These are phyloP conservation scores for Parasarocladium wereldwijsianum DNA, from an alignment of 2,329 filamentous ascomycete species.

Conservation along the genomic window DNA sequence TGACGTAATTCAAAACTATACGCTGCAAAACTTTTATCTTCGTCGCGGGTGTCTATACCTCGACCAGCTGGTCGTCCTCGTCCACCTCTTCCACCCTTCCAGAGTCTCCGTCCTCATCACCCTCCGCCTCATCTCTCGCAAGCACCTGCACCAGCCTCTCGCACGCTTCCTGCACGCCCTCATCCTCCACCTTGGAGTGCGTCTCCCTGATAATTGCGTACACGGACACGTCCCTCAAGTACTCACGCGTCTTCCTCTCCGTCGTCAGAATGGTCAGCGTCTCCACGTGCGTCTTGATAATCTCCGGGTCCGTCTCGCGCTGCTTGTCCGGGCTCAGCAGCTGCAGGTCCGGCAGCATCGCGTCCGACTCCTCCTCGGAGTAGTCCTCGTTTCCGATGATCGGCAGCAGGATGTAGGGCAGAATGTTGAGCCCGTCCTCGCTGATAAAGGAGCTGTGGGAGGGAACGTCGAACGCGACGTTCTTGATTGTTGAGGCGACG, in stretches of 20 bases:
- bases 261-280: slow-evolving; percentile 73
- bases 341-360: slow-evolving; percentile 83
- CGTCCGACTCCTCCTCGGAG: slow-evolving; percentile 68
- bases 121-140: slow-evolving; percentile 58
- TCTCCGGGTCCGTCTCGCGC: slow-evolving; percentile 60
- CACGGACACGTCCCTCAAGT: slow-evolving; percentile 61
- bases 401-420: slow-evolving; percentile 80
- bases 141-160: slow-evolving; percentile 83
- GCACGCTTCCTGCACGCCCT: slow-evolving; percentile 68
- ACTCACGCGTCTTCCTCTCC: slow-evolving; percentile 58
- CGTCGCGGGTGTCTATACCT: slow-evolving; percentile 24
- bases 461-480: slow-evolving; percentile 69
- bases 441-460: slow-evolving; percentile 58
- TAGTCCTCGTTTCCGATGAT: slow-evolving; percentile 84
- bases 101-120: slow-evolving; percentile 14
- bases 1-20: not conserved
- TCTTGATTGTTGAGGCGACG: slow-evolving; percentile 95
- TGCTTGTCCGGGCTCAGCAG: slow-evolving; percentile 80
- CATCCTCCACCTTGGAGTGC: slow-evolving; percentile 63
- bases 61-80: slow-evolving; percentile 39
- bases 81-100: slow-evolving; percentile 25
- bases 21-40: slow-evolving; percentile 3
- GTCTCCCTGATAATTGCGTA: slow-evolving; percentile 84
- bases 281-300: slow-evolving; percentile 79
- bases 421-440: slow-evolving; percentile 59